Percentiles rank a stretch among this genome's conserved stretches.
These are phyloP conservation scores for Sonneratia alba DNA, from an alignment of 345 rosid genomes.

Conservation along the genomic window DNA sequence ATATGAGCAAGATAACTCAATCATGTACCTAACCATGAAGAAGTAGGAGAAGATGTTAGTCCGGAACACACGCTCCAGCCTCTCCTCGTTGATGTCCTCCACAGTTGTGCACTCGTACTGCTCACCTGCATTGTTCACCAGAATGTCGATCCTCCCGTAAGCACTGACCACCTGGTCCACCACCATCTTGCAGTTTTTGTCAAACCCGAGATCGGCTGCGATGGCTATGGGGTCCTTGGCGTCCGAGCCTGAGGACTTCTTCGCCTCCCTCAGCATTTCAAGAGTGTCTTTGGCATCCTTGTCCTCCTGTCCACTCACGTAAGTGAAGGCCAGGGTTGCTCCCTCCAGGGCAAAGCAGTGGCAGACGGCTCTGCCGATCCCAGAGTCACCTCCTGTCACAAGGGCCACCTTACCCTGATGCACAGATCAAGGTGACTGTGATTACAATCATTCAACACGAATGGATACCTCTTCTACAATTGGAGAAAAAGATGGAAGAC, in stretches of 20 bases:
- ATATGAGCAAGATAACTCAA: conserved; percentile 14
- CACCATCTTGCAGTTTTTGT: conserved; percentile 55
- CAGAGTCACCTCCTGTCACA: conserved; percentile 78
- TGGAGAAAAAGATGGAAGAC: too few species aligned
- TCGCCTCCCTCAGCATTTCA: conserved; percentile 27
- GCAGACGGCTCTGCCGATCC: conserved; percentile 74
- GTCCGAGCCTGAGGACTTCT: conserved; percentile 52
- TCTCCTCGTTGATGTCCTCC: conserved; percentile 61
- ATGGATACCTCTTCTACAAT: too few species aligned
- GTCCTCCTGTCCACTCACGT: conserved; percentile 53
- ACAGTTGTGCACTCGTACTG: conserved; percentile 36
- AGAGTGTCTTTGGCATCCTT: conserved; percentile 63
- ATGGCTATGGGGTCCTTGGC: conserved; percentile 54
- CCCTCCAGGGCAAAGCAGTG: conserved; percentile 52
- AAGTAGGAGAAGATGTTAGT: conserved; percentile 62
- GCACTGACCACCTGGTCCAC: conserved; percentile 53
- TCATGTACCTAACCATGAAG: conserved; percentile 40
- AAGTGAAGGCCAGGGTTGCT: conserved; percentile 70
- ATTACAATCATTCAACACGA: too few species aligned
- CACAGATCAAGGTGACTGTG: neutral
- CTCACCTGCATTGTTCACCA: conserved; percentile 61
- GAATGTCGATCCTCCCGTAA: conserved; percentile 51
- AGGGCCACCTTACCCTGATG: conserved; percentile 71
- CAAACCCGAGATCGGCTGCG: conserved; percentile 52
- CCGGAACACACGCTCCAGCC: conserved; percentile 61